A percentile compares a stretch with the other conserved stretches of the same genome.
phyloP scores from a whole-genome alignment of 2,329 filamentous ascomycete species.

The Colletotrichum karsti region DNA sequence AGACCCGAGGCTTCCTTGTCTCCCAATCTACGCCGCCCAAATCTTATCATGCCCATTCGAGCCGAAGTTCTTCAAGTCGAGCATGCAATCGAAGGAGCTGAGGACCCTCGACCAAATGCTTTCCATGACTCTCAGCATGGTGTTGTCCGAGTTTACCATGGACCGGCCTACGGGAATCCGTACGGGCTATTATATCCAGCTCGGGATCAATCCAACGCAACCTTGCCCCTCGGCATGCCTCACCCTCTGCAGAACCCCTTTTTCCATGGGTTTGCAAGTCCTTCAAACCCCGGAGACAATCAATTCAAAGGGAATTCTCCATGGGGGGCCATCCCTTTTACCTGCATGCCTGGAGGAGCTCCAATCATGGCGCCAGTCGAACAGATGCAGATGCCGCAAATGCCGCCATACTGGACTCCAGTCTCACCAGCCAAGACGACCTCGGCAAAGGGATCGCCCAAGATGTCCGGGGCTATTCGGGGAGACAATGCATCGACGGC shows the following conservation, averaged over 20 bases:
- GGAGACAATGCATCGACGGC: background rate
- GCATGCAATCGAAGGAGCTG: slow-evolving; percentile 59
- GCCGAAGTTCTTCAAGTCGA: slow-evolving; percentile 63
- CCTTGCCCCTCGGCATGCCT: slow-evolving; percentile 51
- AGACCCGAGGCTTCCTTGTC: slow-evolving; percentile 32
- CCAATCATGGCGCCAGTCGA: slow-evolving; percentile 10
- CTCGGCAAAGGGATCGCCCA: slow-evolving; percentile 1
- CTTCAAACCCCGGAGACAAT: slow-evolving; percentile 25
- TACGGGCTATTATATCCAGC: slow-evolving; percentile 56
- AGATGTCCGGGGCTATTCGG: slow-evolving; percentile 20
- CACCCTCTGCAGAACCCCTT: slow-evolving; percentile 54
- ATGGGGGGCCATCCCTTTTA: slow-evolving; percentile 6
- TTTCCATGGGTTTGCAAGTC: slow-evolving; percentile 46
- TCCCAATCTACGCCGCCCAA: slow-evolving; percentile 46
- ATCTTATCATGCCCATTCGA: slow-evolving; percentile 56
- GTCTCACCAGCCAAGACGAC: background rate
- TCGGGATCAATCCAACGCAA: slow-evolving; percentile 38
- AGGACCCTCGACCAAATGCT: slow-evolving; percentile 67
- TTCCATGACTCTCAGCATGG: slow-evolving; percentile 64
- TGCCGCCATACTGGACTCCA: slow-evolving; percentile 4
- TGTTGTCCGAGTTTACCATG: slow-evolving; percentile 65
- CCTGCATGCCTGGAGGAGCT: slow-evolving; percentile 14
- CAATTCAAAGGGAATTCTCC: slow-evolving; percentile 22
- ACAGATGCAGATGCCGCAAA: slow-evolving; percentile 17
- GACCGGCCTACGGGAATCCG: slow-evolving; percentile 62